Evolutionary conservation across 179 eudicot species (phyloP), one percentile per base, ranked within the genome.

Genomic region (Spinacia oleracea): DNA sequence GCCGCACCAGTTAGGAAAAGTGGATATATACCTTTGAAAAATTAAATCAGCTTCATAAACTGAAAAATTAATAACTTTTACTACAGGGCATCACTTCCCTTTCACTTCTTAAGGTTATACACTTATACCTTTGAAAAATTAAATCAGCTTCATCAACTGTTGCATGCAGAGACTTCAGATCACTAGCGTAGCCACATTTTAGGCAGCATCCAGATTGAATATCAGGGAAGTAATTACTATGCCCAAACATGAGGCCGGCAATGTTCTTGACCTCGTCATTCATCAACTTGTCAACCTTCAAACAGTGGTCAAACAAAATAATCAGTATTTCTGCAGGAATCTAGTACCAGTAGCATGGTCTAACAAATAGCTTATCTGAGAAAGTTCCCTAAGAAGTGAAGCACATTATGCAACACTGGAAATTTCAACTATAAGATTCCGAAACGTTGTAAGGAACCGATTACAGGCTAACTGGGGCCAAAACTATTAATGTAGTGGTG

Each of bases 151-250:
- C 78, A 42, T 82, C 80, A 45, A 79, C 83, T 73, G 78, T 76
- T 18, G 82, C 80, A 80, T 60, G 81, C 75, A 85, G 82, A 65
- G 84, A 78, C 84, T 86, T 89, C 46, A 94, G 72, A 82, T 89
- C 89, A 75, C 76, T 72, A 53, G 73, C 63, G 56, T 88, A 83
- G 80, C 94, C 91, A 86, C 98, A 94, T 73, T 80, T 86, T 82
- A 88, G 85, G 85, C 98, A 94, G 78, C 80, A 72, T 46, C 86
- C 97, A 62, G 92, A 84, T 80, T 88, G 77, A 71, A 85, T 78
- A 55, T 70, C 72, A 80, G 75, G 72, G 34, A 78, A 55, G 43
- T 53, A 64, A 72, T 74, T 66, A 38, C 69, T 83, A 78, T 77
- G 83, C 72, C 86, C 79, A 79, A 81, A 84, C 60, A 91, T 46